phyloP scores from a whole-genome alignment of 345 rosid species.

The Citrus reticulata region DNA sequence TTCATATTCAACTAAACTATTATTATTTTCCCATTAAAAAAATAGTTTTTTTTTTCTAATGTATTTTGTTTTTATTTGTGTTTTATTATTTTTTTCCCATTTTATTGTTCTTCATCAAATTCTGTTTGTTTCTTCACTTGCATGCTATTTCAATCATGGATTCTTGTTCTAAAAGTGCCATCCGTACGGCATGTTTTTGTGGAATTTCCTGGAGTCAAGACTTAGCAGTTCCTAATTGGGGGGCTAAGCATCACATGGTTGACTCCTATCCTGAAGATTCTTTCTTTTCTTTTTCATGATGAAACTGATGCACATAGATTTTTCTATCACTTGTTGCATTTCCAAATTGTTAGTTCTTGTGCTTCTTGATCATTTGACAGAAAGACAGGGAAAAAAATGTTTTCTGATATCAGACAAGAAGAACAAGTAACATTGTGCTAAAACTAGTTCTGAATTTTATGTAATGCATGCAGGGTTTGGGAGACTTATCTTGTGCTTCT shows the following conservation, averaged over 20 bases:
- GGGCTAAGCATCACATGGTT: conserved; percentile 12
- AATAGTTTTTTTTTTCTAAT: not conserved
- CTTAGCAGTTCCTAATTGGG: conserved; percentile 20
- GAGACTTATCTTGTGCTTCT: conserved; percentile 67
- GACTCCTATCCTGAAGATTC: conserved; percentile 19
- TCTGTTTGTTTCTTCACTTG: not conserved
- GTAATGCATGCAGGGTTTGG: conserved; percentile 62
- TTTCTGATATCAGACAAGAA: not conserved
- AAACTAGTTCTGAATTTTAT: not conserved
- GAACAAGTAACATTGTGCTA: not conserved
- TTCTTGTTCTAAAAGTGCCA: conserved; percentile 7
- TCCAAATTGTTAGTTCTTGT: not conserved
- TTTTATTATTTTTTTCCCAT: too few species aligned
- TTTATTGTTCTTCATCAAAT: not conserved
- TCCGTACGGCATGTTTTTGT: not conserved
- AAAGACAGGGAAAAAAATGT: not conserved
- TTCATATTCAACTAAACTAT: not conserved
- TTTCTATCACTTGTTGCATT: not conserved
- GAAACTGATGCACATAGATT: not conserved
- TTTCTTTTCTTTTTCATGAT: not conserved
- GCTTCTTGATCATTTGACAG: not conserved
- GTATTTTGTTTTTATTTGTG: not conserved
- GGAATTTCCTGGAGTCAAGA: conserved; percentile 4
- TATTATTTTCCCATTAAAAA: not conserved
- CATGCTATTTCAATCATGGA: conserved; percentile 7